Base-by-base conservation (phyloP, 352 stramenopile species). In the Phytophthora capsici region DNA sequence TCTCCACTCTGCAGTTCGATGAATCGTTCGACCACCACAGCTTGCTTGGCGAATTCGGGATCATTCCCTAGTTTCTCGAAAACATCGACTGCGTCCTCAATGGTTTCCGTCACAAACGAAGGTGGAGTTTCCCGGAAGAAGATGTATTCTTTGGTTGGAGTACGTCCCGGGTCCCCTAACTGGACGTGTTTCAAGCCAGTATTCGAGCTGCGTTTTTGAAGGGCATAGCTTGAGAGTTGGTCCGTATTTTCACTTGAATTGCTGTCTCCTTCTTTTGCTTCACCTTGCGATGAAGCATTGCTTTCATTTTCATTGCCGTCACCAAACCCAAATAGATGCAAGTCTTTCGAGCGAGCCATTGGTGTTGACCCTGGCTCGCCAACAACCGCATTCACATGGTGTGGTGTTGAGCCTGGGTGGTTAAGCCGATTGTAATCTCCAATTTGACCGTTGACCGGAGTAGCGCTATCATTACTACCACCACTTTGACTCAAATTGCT, bases 121-220 rank as follows among this genome's bases (percentile, higher is more conserved):
- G 84, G 84, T n/a, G 84, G 84, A 2, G 84, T 94, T 66, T 93
- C 83, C 40, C 84, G 79, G 63, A 91, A 94, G 64, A 94, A 94
- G 34, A 92, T 77, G 58, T 92, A 93, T 63, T 94, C 82, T 65
- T 92, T 93, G 8, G 77, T 92, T 12, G 82, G 82, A 40, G 82
- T 94, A 37, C 61, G 50, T 2, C 84, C 84, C 12, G 76, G 64
- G 37, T 87, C 71, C 13, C 84, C 86, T 12, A 91, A 63, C 25
- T 63, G 69, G 1, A 94, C 84, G n/a, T 67, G 78, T 57, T 91
- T 94, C 16, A 57, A 45, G 37, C 77, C 64, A n/a, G 69, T 73
- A 17, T 63, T 72, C 5, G 66, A 73, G 3, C 60, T 56, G 10
- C 78, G 79, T 66, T 91, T 90, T 5, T 57, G 67, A 22, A 71